Evolutionary conservation across 2,329 filamentous ascomycete species (phyloP).

Genomic region (Diaporthe citri): DNA sequence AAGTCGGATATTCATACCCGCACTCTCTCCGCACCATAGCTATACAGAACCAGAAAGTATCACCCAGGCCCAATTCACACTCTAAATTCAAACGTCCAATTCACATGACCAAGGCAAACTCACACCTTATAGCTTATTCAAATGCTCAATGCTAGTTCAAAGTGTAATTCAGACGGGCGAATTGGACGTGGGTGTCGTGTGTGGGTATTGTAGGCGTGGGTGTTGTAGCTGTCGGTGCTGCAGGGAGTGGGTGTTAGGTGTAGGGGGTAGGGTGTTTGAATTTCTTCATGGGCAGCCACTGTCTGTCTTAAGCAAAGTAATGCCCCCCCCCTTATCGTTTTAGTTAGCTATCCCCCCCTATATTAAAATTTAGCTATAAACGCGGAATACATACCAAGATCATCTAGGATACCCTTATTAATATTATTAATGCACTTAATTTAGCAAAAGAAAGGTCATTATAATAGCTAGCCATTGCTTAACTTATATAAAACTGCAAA

Average conservation of each 20-base stretch:
- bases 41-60: neutral
- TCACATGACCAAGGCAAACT: neutral
- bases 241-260: neutral
- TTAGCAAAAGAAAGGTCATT: no score
- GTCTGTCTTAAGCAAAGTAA: no score
- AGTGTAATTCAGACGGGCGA: neutral
- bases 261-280: neutral
- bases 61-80: neutral
- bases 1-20: neutral
- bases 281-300: no score
- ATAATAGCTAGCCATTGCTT: no score
- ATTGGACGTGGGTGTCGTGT: neutral
- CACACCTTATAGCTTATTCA: neutral
- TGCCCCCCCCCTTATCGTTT: no score
- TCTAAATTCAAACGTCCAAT: neutral
- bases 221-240: neutral
- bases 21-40: neutral
- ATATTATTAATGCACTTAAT: no score
- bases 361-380: no score
- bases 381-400: no score
- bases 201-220: neutral
- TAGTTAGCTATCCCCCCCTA: no score
- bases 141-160: neutral
- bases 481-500: no score
- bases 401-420: no score